Conservation (phyloP, 1,139 yeast species). For the Geotrichum carabidarum region DNA sequence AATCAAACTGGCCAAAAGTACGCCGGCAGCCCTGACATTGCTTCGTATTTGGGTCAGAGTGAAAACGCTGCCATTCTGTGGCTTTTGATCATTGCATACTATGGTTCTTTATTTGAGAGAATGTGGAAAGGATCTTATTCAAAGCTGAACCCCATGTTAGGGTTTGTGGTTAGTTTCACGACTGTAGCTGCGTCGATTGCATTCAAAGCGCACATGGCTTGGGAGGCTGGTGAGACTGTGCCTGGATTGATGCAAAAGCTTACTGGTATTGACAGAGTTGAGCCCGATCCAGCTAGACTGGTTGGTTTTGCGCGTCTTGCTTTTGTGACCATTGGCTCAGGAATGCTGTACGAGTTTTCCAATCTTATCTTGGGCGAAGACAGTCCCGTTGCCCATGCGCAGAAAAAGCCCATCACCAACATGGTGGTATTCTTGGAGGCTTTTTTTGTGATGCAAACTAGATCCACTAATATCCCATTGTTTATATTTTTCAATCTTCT, state of each 20-base stretch:
- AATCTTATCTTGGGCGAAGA: slow-evolving; percentile 22
- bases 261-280: slow-evolving; percentile 26
- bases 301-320: slow-evolving; percentile 32
- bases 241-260: slow-evolving; percentile 41
- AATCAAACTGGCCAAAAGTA: slow-evolving; percentile 87
- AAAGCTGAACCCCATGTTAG: slow-evolving; percentile 29
- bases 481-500: slow-evolving; percentile 48
- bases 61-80: slow-evolving; percentile 42
- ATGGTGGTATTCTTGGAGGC: slow-evolving; percentile 46
- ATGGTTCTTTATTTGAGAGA: slow-evolving; percentile 31
- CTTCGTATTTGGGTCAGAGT: slow-evolving; percentile 23
- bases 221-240: slow-evolving; percentile 49
- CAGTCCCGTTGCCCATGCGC: slow-evolving; percentile 15
- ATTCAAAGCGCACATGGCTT: slow-evolving; percentile 56
- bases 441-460: slow-evolving; percentile 64
- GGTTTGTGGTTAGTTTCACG: slow-evolving; percentile 44
- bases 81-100: slow-evolving; percentile 46
- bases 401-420: slow-evolving; percentile 40
- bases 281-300: slow-evolving; percentile 26
- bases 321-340: slow-evolving; percentile 30
- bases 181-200: slow-evolving; percentile 43
- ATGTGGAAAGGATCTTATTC: slow-evolving; percentile 30
- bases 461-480: slow-evolving; percentile 64
- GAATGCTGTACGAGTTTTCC: slow-evolving; percentile 29
- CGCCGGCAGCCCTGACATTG: slow-evolving; percentile 48